These are phyloP conservation scores for Sporothrix brasiliensis DNA, from an alignment of 2,329 filamentous ascomycete species.

Conservation along the genomic window DNA sequence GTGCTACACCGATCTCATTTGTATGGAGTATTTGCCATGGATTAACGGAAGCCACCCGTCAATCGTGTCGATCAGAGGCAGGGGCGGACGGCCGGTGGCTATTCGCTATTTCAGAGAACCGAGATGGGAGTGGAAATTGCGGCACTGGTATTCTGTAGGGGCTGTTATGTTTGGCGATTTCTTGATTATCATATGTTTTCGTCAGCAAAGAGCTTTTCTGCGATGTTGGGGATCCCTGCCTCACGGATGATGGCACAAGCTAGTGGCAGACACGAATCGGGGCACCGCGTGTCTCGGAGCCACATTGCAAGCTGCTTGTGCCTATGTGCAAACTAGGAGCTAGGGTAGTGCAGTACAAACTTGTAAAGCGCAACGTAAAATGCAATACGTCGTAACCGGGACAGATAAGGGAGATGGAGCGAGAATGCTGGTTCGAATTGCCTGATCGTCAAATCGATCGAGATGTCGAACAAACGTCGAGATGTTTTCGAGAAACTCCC, in stretches of 20 bases:
- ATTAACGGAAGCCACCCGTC: background rate
- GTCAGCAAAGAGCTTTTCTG: conserved; percentile 1
- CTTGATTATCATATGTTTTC: conserved; percentile 15
- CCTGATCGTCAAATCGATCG: no score
- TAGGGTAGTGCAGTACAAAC: background rate
- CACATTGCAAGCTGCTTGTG: conserved; percentile 12
- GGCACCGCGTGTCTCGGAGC: conserved; percentile 24
- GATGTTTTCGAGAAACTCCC: background rate
- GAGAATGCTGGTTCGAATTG: background rate
- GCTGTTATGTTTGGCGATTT: background rate
- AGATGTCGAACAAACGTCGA: background rate
- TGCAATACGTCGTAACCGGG: background rate
- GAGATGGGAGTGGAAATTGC: conserved; percentile 24
- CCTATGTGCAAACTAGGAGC: background rate
- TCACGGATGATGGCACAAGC: conserved; percentile 9
- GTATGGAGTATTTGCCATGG: background rate
- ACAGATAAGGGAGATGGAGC: background rate
- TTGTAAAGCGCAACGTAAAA: background rate
- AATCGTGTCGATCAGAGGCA: conserved; percentile 10
- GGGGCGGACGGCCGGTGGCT: background rate
- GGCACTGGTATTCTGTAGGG: background rate
- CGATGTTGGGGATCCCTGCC: background rate
- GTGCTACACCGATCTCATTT: conserved; percentile 5
- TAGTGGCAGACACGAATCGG: conserved; percentile 19
- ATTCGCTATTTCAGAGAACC: background rate